Base-by-base conservation (phyloP, 2,329 filamentous ascomycete genomes). In the Claviceps sorghi region DNA sequence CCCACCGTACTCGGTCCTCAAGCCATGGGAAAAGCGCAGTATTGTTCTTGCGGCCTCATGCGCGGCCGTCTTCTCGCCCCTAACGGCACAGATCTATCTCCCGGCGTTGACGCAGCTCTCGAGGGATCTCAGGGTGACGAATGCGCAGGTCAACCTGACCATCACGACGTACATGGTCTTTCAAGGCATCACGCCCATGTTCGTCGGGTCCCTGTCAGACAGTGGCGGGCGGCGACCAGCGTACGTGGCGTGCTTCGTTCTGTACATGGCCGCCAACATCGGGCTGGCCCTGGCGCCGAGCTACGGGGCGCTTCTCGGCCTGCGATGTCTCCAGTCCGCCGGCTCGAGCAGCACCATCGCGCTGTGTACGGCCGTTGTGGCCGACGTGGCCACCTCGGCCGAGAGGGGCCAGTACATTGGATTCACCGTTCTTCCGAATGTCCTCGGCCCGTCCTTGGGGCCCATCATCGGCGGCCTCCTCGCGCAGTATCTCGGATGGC, bases 371-470 rank as follows among this genome's bases (percentile, higher is more conserved):
- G 82, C 76, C 0, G 75, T 86, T 0, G 73, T 86, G 1, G 78
- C 78, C 0, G 84, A 88, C 60, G 69, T 84, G 7, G 70, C 77
- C 11, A 83, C 80, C 0, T 75, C 76, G 2, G 74, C 75, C 0
- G 82, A 87, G 60, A 69, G 83, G 54, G 80, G 80, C 2, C 67
- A 72, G 40, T 80, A 80, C 57, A 72, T 84, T 50, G 79, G 73
- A 42, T 72, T 73, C 58, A 77, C 71, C 26, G 71, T 69, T 21
- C 64, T 72, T 21, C 75, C 72, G 1, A 61, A 66, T 0, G 70
- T 80, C 0, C 60, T 83, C 1, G 75, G 67, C 0, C 72, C 72
- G 4, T 66, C 72, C 0, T 51, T 77, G 3, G 73, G 77, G 0
- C 81, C 82, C 0, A 70, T 83, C 11, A 67, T 83, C 15, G 80